Conservation (phyloP, 2,329 filamentous ascomycete species). For the Phialemonium atrogriseum region DNA sequence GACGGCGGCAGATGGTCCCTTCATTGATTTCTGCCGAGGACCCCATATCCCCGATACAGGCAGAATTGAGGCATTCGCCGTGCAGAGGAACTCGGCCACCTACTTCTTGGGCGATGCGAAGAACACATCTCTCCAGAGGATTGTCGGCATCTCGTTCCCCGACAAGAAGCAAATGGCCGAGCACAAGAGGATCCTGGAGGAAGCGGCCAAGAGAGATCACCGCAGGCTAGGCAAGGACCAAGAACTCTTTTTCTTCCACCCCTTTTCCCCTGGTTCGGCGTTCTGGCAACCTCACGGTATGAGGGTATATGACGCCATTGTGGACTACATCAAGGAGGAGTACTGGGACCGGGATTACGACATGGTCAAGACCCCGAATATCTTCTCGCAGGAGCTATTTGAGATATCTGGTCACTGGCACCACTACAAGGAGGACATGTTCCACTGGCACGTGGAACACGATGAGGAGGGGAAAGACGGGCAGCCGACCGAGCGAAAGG, state of each 20-base stretch:
- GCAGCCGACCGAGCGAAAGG: slow-evolving; percentile 11
- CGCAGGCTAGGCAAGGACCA: slow-evolving; percentile 90
- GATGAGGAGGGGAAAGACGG: slow-evolving; percentile 67
- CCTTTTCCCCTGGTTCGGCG: slow-evolving; percentile 82
- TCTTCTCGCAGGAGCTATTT: slow-evolving; percentile 92
- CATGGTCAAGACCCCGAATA: slow-evolving; percentile 92
- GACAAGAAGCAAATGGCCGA: slow-evolving; percentile 93
- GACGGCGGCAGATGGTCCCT: too few relatives aligned
- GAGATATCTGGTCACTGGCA: slow-evolving; percentile 93
- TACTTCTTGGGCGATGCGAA: slow-evolving; percentile 93
- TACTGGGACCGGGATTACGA: slow-evolving; percentile 92
- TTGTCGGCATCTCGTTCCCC: slow-evolving; percentile 91
- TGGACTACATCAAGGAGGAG: slow-evolving; percentile 72
- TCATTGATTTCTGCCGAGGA: slow-evolving; percentile 91
- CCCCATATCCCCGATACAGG: slow-evolving; percentile 92
- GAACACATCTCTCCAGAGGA: slow-evolving; percentile 92
- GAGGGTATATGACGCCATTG: slow-evolving; percentile 85
- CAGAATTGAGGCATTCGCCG: slow-evolving; percentile 88
- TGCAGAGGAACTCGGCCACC: slow-evolving; percentile 61
- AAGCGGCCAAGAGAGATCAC: slow-evolving; percentile 97
- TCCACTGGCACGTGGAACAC: slow-evolving; percentile 56
- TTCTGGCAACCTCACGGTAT: slow-evolving; percentile 92
- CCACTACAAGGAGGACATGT: slow-evolving; percentile 92
- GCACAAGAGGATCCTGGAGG: slow-evolving; percentile 90
- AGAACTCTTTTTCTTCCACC: slow-evolving; percentile 95